phyloP scores from a whole-genome alignment of 371 early-diverging fungal species.

The Batkoa obscura region DNA sequence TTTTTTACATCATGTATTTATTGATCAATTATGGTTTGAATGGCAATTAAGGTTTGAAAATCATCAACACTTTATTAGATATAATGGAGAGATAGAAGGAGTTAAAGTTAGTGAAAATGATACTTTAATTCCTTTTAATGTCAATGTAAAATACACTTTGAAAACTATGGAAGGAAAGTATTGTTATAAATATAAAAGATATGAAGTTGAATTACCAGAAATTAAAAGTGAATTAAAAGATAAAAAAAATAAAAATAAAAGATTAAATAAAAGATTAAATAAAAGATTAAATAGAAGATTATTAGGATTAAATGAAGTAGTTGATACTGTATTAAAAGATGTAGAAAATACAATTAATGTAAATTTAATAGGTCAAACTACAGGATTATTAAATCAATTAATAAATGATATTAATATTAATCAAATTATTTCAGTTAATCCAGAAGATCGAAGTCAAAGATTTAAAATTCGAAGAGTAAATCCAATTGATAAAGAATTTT shows the following conservation, averaged over 20 bases:
- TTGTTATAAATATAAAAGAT: slow-evolving; percentile 1
- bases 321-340: too few species aligned
- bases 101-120: background rate
- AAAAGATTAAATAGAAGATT: too few species aligned
- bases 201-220: background rate
- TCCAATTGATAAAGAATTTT: background rate
- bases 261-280: too few species aligned
- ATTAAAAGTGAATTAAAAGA: background rate
- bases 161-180: slow-evolving; percentile 1
- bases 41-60: background rate
- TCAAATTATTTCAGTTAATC: too few species aligned
- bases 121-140: slow-evolving; percentile 5
- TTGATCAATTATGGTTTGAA: background rate
- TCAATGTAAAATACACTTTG: slow-evolving; percentile 4
- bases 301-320: too few species aligned
- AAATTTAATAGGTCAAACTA: too few species aligned
- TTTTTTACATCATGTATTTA: slow-evolving; percentile 1
- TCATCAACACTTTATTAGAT: too few species aligned
- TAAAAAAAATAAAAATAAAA: background rate
- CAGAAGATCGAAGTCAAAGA: background rate
- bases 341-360: too few species aligned
- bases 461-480: background rate
- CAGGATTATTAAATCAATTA: background rate
- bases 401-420: too few species aligned
- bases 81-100: too few species aligned